Evolutionary conservation across 805 yeast species (phyloP), one percentile per base, ranked within the genome.

Genomic region (Yamadazyma kitorensis): DNA sequence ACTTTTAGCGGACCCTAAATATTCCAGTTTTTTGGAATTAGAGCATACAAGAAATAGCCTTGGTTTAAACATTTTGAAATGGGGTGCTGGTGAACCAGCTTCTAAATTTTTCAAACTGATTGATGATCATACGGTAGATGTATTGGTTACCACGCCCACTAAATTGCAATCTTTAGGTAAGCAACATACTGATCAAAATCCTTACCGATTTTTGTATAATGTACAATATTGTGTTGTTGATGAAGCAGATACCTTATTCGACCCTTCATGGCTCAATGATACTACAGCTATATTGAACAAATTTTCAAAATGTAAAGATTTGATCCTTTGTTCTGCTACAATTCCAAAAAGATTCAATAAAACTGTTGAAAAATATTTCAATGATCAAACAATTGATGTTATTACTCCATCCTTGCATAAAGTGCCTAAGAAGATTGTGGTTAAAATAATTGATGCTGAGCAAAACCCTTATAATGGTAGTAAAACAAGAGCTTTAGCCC

Each of bases 231-330:
- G 83, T 28, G 91, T 86, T 2, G 74, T 85, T 10, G 98, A 91
- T 54, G 98, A 91, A 57, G 98, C 98, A 0, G 98, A 91, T 59
- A 84, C 96, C 0, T 62, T 91, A 36, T 72, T 89, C 78, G 95
- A 89, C 53, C 74, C 77, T 33, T 81, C 93, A 0, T 89, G 88
- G 72, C 57, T 80, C 8, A 70, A 71, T 17, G 80, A 77, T 31
- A 85, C 96, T 2, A 71, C 76, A 41, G 56, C 64, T 2, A 73
- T 76, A 1, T 60, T 87, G 10, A 65, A 57, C 31, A 68, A 79
- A 61, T 66, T 75, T 13, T 49, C 60, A 4, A 72, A 74, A 39
- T 59, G 83, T 25, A 69, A 66, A 29, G 83, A 86, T 41, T 56
- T 87, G 15, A 71, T 89, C 0, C 76, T 91, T 45, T 86, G 91